Base-by-base conservation (phyloP, 208 protist species). In the Acanthamoeba polyphaga region DNA sequence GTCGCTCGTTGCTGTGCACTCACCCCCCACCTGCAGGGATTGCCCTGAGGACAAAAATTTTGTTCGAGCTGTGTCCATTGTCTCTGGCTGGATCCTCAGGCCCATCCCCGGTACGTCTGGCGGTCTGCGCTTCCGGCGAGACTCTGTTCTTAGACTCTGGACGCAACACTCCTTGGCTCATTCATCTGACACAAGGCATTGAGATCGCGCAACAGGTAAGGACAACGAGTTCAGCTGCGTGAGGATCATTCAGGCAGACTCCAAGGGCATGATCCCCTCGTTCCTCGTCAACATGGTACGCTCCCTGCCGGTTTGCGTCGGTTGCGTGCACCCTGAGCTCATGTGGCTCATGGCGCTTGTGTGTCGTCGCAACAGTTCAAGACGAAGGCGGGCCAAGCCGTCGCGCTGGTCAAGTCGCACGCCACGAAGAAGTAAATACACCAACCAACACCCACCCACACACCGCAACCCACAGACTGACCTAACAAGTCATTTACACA, bases 221-320 rank as follows among this genome's bases (percentile, higher is more conserved):
- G 46, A 46, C 32, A 34, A 82, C 29, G 74, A 82, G 74, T 82
- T 82, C 38, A 27, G 19, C 5, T 82, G 74, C 74, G 46, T 82
- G 38, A 82, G 74, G 24, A 82, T 82, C 74, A 82, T 82, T 82
- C 74, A 82, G 38, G 74, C 74, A 29, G 74, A 82, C 38, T 82
- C 74, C 10, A 82, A 82, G 74, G 74, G 74, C 17, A 82, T 82
- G 74, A 82, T 82, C 6, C 74, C 74, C 51, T 82, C 74, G 0
- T 82, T 82, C 74, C 74, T 82, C 15, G 74, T 82, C 74, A 82
- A 82, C 8, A 82, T 82, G 74, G 74, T 82, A 53, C 58, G 58
- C 22, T 64, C 22, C 19, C 5, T 64, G 19, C 22, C n/a, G 13
- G 7, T 64, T 7, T 24, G 58, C 58, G 12, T 6, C 6, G 1